Conservation (phyloP, 1,139 yeast genomes). For the Pichia sp. region DNA sequence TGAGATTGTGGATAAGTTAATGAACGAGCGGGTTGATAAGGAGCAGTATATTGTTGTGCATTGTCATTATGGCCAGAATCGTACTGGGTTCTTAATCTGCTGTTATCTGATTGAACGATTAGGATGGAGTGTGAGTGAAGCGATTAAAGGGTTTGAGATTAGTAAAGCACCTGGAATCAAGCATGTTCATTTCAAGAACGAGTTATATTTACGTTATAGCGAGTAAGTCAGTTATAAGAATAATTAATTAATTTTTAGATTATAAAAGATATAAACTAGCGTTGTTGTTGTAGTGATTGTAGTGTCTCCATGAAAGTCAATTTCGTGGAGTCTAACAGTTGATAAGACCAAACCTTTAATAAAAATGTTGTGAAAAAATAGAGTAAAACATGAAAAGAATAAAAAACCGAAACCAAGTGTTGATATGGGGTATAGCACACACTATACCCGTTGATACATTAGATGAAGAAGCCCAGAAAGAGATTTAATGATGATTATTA, state of each 20-base stretch:
- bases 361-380: too few species aligned
- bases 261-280: neutral
- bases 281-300: too few species aligned
- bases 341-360: too few species aligned
- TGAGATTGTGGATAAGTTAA: constrained; percentile 50
- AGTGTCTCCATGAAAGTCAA: too few species aligned
- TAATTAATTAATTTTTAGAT: neutral
- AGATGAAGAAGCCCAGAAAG: too few species aligned
- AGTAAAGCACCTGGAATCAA: constrained; percentile 74
- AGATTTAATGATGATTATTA: neutral
- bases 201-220: constrained; percentile 65
- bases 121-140: constrained; percentile 61
- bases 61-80: constrained; percentile 80
- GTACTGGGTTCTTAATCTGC: constrained; percentile 75
- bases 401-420: too few species aligned
- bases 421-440: too few species aligned
- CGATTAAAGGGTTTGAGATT: constrained; percentile 55
- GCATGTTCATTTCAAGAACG: constrained; percentile 77
- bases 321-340: too few species aligned
- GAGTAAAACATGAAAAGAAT: too few species aligned
- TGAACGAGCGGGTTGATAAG: constrained; percentile 29
- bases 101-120: constrained; percentile 63
- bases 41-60: constrained; percentile 60
- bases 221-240: constrained; percentile 4
- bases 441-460: too few species aligned